A percentile compares a stretch with the other conserved stretches of the same genome.
phyloP scores from a whole-genome alignment of 176 grass and related monocot genomes.

The Typha latifolia region DNA sequence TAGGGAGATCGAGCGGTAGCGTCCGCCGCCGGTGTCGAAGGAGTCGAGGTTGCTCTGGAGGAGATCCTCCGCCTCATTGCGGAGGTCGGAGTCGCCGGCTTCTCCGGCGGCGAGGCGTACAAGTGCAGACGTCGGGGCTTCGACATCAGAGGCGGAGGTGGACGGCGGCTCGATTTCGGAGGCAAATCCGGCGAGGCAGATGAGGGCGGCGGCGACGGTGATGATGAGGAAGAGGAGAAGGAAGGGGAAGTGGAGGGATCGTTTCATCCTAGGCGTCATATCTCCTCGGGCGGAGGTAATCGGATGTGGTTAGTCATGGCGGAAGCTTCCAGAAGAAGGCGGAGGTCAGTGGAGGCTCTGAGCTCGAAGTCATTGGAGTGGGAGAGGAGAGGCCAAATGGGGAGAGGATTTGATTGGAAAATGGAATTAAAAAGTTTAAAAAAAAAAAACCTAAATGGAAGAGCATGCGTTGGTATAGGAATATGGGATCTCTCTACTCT shows the following conservation, averaged over 20 bases:
- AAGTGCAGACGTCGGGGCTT: not conserved
- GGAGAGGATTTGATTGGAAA: too few species aligned
- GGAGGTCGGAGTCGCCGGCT: not conserved
- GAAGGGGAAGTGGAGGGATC: conserved; percentile 14
- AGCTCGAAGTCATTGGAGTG: too few species aligned
- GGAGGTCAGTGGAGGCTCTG: too few species aligned
- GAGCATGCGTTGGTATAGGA: too few species aligned
- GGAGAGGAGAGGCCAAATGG: too few species aligned
- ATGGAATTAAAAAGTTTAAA: too few species aligned
- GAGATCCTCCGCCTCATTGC: conserved; percentile 28
- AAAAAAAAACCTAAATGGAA: too few species aligned
- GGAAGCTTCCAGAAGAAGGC: too few species aligned
- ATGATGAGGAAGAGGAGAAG: not conserved
- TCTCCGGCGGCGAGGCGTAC: conserved; percentile 18
- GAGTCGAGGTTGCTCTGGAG: conserved; percentile 15
- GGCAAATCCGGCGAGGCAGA: not conserved
- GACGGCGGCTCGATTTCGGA: not conserved
- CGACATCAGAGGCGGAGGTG: not conserved
- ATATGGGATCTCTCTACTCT: too few species aligned
- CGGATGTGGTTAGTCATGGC: too few species aligned
- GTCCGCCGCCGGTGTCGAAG: conserved; percentile 6
- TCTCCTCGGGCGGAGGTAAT: not conserved
- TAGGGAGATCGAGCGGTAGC: conserved; percentile 15
- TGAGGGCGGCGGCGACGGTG: conserved; percentile 12
- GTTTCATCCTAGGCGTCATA: conserved; percentile 17